Evolutionary conservation across 1,284 basidiomycete genomes (phyloP), one percentile per base, ranked within the genome.

Genomic region (Tausonia pullulans): DNA sequence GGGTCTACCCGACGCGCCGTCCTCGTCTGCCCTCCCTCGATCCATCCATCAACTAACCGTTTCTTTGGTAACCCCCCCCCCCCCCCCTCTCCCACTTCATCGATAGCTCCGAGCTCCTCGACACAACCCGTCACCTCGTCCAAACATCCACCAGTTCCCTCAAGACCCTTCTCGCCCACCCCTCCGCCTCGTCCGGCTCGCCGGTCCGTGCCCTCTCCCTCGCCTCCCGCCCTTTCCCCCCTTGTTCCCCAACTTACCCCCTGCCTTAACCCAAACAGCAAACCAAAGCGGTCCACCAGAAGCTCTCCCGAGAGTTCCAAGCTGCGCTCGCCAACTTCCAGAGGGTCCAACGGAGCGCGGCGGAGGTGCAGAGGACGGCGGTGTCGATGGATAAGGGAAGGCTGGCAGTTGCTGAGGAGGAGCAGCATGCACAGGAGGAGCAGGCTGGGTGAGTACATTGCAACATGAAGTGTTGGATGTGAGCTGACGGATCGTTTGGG

Each of bases 281-380:
- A 9, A 70, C 74, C 46, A 77, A 77, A 70, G 72, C 79, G 5
- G 75, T 79, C 46, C 81, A 96, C 69, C 84, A 88, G 74, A 97
- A 96, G 80, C 87, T 93, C 14, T 91, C 91, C 14, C 86, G 92
- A 72, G 96, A 98, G 72, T 87, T 97, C 69, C 88, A 95, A 67
- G 77, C 88, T 53, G 93, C 94, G 3, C 80, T 98, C 3, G 83
- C 90, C 44, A 86, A 87, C 2, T 98, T 98, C 76, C 93, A 98
- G 74, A 83, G 86, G 46, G 90, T 92, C 0, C 92, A 96, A 72
- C 87, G 90, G 73, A 82, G 88, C 52, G 92, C 89, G 66, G 93
- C 88, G 0, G 92, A 96, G 72, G 81, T 84, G 67, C 88, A 95
- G 74, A 78, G 90, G 65, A 86, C 86, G 27, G 27, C 27, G 27